Percentiles rank a stretch among this genome's conserved stretches.
Evolutionary conservation across 176 grass and related monocot genomes (phyloP).

Genomic region (Musa itinerans): DNA sequence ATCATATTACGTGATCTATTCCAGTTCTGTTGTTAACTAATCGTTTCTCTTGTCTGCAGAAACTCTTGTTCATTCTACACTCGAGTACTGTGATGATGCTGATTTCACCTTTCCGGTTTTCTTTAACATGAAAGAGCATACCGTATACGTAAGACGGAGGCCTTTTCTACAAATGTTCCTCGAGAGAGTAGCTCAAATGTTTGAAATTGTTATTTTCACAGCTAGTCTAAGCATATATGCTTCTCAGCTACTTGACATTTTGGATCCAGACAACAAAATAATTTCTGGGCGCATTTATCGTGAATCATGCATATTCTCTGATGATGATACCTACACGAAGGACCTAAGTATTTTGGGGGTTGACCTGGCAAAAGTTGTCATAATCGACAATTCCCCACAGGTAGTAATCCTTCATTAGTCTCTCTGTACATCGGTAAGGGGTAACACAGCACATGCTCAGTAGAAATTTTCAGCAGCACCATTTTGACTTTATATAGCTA

Average conservation of each 20-base stretch:
- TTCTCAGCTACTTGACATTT: slow-evolving; percentile 71
- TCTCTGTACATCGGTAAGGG: not conserved
- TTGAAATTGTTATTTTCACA: slow-evolving; percentile 95
- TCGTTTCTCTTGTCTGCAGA: slow-evolving; percentile 46
- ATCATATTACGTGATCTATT: not conserved
- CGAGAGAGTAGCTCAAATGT: slow-evolving; percentile 69
- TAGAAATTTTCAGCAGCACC: not conserved
- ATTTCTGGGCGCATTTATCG: slow-evolving; percentile 73
- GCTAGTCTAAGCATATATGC: slow-evolving; percentile 95
- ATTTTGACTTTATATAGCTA: not conserved
- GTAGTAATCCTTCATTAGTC: slow-evolving; percentile 26
- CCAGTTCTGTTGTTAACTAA: not conserved
- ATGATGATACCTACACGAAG: slow-evolving; percentile 89
- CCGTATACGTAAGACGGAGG: slow-evolving; percentile 77
- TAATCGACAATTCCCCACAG: slow-evolving; percentile 96
- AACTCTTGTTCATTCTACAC: slow-evolving; percentile 91
- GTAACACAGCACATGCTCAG: not conserved
- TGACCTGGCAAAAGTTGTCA: slow-evolving; percentile 77
- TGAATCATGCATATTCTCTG: slow-evolving; percentile 84
- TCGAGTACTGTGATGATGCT: slow-evolving; percentile 52
- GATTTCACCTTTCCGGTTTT: slow-evolving; percentile 83
- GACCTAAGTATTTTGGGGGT: slow-evolving; percentile 78
- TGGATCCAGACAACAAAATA: slow-evolving; percentile 75
- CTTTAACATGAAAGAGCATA: slow-evolving; percentile 85
- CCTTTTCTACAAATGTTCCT: slow-evolving; percentile 85